phyloP scores from a whole-genome alignment of 805 yeast genomes.

The Sugiyamaella marilandica region DNA sequence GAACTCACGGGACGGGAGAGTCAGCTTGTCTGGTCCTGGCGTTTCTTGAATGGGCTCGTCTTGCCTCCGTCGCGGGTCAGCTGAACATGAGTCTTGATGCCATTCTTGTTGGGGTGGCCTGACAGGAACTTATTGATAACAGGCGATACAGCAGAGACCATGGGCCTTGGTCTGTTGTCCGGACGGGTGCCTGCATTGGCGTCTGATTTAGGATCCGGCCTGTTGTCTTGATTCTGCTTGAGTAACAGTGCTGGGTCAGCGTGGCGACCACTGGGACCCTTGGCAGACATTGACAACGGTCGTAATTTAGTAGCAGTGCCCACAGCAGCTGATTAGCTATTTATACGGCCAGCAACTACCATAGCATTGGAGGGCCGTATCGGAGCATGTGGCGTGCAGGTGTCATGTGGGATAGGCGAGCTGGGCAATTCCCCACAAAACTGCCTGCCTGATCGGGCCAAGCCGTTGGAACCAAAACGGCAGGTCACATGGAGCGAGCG shows the following conservation, averaged over 20 bases:
- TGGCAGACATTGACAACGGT: too few species aligned
- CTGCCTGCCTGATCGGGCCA: not conserved
- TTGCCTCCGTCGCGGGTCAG: not conserved
- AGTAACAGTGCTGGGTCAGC: not conserved
- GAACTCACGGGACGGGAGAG: too few species aligned
- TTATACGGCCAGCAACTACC: too few species aligned
- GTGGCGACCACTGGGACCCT: too few species aligned
- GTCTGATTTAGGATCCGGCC: not conserved
- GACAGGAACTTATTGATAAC: not conserved
- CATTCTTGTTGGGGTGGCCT: not conserved
- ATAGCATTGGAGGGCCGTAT: not conserved
- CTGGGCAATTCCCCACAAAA: not conserved
- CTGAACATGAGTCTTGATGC: constrained; percentile 4
- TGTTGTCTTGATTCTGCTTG: not conserved
- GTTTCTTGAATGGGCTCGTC: constrained; percentile 5
- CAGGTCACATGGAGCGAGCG: not conserved
- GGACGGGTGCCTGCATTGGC: not conserved
- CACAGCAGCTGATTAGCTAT: too few species aligned
- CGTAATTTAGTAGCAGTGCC: too few species aligned
- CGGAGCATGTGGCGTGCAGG: constrained; percentile 1
- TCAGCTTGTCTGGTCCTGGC: too few species aligned
- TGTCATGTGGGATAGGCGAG: not conserved
- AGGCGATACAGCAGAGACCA: not conserved
- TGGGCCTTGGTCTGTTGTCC: not conserved
- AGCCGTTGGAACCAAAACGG: not conserved